Evolutionary conservation across 1,284 basidiomycete species (phyloP).

Genomic region (Microbotryum lychnidis-dioicae): DNA sequence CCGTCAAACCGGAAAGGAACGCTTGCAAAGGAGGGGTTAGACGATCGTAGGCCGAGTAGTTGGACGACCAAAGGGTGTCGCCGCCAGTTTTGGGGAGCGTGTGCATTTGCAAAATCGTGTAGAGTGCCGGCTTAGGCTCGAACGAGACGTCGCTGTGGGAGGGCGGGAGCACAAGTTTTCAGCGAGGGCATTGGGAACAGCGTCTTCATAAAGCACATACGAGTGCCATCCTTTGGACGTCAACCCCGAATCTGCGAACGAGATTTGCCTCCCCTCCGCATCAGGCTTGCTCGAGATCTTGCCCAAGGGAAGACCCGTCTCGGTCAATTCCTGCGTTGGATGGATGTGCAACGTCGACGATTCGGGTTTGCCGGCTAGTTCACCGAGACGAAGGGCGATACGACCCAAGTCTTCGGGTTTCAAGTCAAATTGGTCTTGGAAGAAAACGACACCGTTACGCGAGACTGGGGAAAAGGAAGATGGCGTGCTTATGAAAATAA

Average conservation of each 20-base stretch:
- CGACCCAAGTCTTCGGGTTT: constrained; percentile 38
- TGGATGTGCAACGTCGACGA: constrained; percentile 56
- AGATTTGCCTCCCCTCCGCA: constrained; percentile 12
- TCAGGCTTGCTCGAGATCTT: constrained; percentile 32
- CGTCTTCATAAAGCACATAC: neutral
- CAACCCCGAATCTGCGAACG: neutral
- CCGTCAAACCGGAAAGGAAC: constrained; percentile 56
- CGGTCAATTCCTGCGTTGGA: constrained; percentile 50
- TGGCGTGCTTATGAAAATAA: neutral
- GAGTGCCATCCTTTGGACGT: neutral
- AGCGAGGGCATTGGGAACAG: no score
- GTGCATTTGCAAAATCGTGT: constrained; percentile 41
- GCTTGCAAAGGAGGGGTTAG: constrained; percentile 52
- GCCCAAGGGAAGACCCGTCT: constrained; percentile 36
- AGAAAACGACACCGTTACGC: constrained; percentile 64
- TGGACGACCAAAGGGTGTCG: constrained; percentile 41
- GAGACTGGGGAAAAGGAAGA: constrained; percentile 43
- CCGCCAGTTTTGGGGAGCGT: constrained; percentile 49
- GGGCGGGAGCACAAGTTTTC: no score
- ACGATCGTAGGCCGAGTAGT: constrained; percentile 34
- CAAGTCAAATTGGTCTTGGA: constrained; percentile 51
- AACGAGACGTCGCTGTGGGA: constrained; percentile 55
- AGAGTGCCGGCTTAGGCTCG: constrained; percentile 58
- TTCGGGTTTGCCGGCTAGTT: constrained; percentile 53
- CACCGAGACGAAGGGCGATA: constrained; percentile 49